phyloP scores from a whole-genome alignment of 768 basidiomycete species.

The Mycena capillaripes region DNA sequence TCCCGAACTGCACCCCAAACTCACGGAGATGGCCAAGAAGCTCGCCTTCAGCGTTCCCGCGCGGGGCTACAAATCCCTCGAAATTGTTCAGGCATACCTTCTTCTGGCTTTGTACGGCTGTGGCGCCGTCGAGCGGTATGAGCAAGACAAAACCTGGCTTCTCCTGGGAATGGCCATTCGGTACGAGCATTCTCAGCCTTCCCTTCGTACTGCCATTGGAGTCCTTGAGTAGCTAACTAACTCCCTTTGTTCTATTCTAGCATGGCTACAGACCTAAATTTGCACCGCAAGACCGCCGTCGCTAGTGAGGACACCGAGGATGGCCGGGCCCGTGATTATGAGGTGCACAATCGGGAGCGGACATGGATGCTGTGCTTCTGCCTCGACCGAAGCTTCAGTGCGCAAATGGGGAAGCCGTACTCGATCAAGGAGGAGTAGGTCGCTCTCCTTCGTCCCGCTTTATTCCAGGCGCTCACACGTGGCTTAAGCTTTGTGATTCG shows the following conservation, averaged over 20 bases:
- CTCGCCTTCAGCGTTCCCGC: conserved; percentile 91
- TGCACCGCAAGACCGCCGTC: conserved; percentile 87
- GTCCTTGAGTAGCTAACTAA: conserved; percentile 29
- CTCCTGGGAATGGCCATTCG: conserved; percentile 89
- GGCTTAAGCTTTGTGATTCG: conserved; percentile 84
- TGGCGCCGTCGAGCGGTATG: conserved; percentile 95
- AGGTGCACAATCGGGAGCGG: conserved; percentile 94
- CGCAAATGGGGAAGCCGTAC: conserved; percentile 97
- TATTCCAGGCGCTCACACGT: conserved; percentile 29
- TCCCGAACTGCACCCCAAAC: conserved; percentile 83
- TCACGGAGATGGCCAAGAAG: conserved; percentile 88
- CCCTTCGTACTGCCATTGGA: conserved; percentile 12
- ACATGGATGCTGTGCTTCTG: conserved; percentile 93
- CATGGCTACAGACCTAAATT: conserved; percentile 96
- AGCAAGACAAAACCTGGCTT: conserved; percentile 96
- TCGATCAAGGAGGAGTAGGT: conserved; percentile 94
- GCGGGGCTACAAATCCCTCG: conserved; percentile 91
- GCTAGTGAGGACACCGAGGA: conserved; percentile 80
- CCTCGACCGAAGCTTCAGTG: conserved; percentile 90
- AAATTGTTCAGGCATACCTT: conserved; percentile 96
- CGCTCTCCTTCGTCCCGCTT: conserved; percentile 16
- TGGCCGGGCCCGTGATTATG: conserved; percentile 80
- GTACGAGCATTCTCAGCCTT: conserved; percentile 53
- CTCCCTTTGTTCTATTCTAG: conserved; percentile 51
- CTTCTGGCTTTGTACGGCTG: conserved; percentile 92